Evolutionary conservation across 495 filamentous ascomycete genomes (phyloP).

Genomic region (Penicillium argentinense): DNA sequence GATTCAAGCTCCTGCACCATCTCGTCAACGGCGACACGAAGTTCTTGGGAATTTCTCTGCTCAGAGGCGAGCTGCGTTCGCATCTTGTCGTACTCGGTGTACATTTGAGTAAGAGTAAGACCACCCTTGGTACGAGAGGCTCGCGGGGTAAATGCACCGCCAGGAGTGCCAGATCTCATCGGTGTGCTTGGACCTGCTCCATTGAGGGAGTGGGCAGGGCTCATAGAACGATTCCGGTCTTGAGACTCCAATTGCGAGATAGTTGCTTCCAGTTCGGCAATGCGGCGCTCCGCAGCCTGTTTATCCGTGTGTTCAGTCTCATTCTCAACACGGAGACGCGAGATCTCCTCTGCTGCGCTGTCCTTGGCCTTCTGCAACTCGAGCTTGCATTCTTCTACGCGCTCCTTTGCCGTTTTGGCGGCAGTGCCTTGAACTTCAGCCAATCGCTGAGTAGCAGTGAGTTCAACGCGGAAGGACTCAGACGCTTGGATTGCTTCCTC

Average conservation of each 20-base stretch:
- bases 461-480: conserved; percentile 78
- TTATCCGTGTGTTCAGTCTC: conserved; percentile 78
- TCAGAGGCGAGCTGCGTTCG: conserved; percentile 62
- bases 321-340: conserved; percentile 71
- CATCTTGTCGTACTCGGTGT: conserved; percentile 62
- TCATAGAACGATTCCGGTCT: conserved; percentile 39
- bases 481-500: conserved; percentile 75
- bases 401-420: conserved; percentile 73
- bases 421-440: conserved; percentile 83
- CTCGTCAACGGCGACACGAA: conserved; percentile 74
- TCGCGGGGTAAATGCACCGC: conserved; percentile 56
- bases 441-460: conserved; percentile 75
- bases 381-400: conserved; percentile 78
- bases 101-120: conserved; percentile 66
- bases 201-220: conserved; percentile 54
- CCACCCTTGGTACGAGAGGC: conserved; percentile 55
- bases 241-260: conserved; percentile 66
- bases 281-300: conserved; percentile 63
- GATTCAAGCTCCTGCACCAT: conserved; percentile 65
- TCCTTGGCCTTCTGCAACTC: conserved; percentile 76
- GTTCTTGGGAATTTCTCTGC: conserved; percentile 66
- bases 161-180: conserved; percentile 48
- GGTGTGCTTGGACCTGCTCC: conserved; percentile 51
- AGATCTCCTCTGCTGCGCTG: conserved; percentile 77
- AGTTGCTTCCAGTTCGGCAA: conserved; percentile 73